Evolutionary conservation across 495 filamentous ascomycete species (phyloP).

Genomic region (Chaetomidium leptoderma): DNA sequence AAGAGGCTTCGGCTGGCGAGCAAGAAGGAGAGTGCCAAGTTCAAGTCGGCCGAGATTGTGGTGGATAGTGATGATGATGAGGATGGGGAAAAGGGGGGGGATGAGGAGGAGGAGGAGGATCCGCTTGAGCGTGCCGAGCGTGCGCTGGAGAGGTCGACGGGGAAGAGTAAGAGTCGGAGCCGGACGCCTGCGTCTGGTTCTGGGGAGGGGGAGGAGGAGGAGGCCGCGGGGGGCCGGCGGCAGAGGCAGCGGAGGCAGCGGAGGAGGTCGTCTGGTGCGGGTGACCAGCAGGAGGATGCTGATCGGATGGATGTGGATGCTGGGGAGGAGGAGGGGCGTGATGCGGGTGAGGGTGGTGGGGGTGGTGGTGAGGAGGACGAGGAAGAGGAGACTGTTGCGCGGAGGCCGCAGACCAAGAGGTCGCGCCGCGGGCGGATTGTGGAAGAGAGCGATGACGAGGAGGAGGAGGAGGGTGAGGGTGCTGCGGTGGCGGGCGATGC

Average conservation of each 20-base stretch:
- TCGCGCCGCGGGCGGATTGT: constrained; percentile 31
- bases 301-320: constrained; percentile 39
- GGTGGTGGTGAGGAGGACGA: constrained; percentile 37
- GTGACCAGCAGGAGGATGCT: constrained; percentile 25
- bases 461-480: constrained; percentile 27
- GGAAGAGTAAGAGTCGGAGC: constrained; percentile 12
- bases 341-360: constrained; percentile 17
- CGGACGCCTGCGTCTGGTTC: background rate
- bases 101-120: constrained; percentile 37
- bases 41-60: constrained; percentile 75
- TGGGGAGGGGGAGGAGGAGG: constrained; percentile 22
- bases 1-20: constrained; percentile 61
- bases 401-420: constrained; percentile 30
- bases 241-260: constrained; percentile 26
- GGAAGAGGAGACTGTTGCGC: constrained; percentile 35
- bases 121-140: constrained; percentile 41
- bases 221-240: constrained; percentile 21
- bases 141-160: constrained; percentile 25
- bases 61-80: constrained; percentile 61
- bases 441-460: constrained; percentile 48
- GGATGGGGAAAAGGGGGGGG: constrained; percentile 2
- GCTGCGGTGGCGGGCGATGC: background rate
- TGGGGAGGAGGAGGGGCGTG: constrained; percentile 25
- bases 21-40: constrained; percentile 56
- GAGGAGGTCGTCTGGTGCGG: constrained; percentile 18